Base-by-base conservation (phyloP, 1,284 basidiomycete species). In the Puccinia hordei region DNA sequence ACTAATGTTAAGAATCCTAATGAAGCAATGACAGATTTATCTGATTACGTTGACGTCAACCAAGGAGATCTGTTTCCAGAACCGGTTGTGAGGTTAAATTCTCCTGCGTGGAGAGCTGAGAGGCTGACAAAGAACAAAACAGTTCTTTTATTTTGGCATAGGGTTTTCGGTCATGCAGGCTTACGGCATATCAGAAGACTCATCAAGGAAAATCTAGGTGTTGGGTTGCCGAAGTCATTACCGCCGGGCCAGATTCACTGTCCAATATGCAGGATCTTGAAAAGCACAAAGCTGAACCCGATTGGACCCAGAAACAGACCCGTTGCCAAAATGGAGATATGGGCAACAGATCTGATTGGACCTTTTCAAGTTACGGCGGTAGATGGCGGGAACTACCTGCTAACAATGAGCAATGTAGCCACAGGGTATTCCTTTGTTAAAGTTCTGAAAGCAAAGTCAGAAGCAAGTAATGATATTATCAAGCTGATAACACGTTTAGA, bases 281-380 rank as follows among this genome's bases (percentile, higher is more conserved):
- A 68, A 35, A 68, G 65, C 44, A 68, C 27, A 0, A 2, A 22
- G 1, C 8, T 44, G 0, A 68, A 41, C 24, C 44, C 65, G 4
- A 22, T 49, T 1, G 19, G 22, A 0, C 8, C 19, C 0, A 15
- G 22, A 1, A 10, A 15, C 24, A 0, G 38, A 6, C 38, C 8
- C 3, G 65, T 22, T 0, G 38, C 38, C 38, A 33, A n/a, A 13
- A 2, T 73, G 22, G 72, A 73, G 9, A 44, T 73, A 19, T 13
- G 59, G n/a, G 72, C 41, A 15, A 38, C 41, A 9, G 72, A 73
- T 49, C 72, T 73, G 13, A 61, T 73, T 12, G 72, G 72, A 1
- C 72, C 72, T 1, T 73, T 73, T 30, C 22, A 73, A 12, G 30
- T 73, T 1, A 10, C 53, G 19, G 24, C 55, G 0, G 13, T 44